Evolutionary conservation across 768 basidiomycete genomes (phyloP).

Genomic region (Calocera viscosa): DNA sequence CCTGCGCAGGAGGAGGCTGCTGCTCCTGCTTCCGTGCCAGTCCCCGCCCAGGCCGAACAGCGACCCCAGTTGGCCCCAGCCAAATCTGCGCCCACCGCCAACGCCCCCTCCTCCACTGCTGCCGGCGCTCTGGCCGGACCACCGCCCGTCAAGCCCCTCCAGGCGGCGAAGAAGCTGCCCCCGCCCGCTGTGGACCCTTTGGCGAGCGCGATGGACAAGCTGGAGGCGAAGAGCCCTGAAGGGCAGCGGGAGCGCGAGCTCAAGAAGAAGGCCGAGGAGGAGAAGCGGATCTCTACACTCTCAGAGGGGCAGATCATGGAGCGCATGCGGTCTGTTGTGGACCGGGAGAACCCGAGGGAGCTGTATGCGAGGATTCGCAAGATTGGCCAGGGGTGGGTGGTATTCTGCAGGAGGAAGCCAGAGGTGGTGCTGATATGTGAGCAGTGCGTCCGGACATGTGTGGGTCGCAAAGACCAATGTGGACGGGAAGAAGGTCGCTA

Average conservation of each 20-base stretch:
- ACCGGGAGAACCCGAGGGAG: slow-evolving; percentile 70
- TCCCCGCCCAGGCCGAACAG: slow-evolving; percentile 22
- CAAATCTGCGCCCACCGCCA: slow-evolving; percentile 35
- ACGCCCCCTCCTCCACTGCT: slow-evolving; percentile 37
- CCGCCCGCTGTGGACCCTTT: slow-evolving; percentile 32
- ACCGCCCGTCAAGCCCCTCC: slow-evolving; percentile 60
- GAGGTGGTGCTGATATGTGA: slow-evolving; percentile 11
- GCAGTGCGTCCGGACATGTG: slow-evolving; percentile 90
- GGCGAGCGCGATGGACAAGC: slow-evolving; percentile 58
- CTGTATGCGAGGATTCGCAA: slow-evolving; percentile 97
- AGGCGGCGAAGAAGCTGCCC: slow-evolving; percentile 49
- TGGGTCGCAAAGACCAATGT: slow-evolving; percentile 88
- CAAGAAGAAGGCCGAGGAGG: slow-evolving; percentile 42
- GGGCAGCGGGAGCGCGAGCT: slow-evolving; percentile 24
- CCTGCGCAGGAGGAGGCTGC: slow-evolving; percentile 20
- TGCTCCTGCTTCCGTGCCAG: slow-evolving; percentile 16
- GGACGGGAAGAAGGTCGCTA: slow-evolving; percentile 80
- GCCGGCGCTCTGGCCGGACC: slow-evolving; percentile 44
- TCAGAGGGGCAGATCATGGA: slow-evolving; percentile 98
- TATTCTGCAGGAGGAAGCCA: slow-evolving; percentile 12
- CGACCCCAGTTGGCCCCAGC: slow-evolving; percentile 34
- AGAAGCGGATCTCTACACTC: slow-evolving; percentile 91
- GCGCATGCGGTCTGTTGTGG: slow-evolving; percentile 81
- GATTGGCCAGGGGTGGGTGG: slow-evolving; percentile 88
- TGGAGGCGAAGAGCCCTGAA: slow-evolving; percentile 22